Conservation (phyloP, 768 basidiomycete genomes). For the Dentipellis sp. region DNA sequence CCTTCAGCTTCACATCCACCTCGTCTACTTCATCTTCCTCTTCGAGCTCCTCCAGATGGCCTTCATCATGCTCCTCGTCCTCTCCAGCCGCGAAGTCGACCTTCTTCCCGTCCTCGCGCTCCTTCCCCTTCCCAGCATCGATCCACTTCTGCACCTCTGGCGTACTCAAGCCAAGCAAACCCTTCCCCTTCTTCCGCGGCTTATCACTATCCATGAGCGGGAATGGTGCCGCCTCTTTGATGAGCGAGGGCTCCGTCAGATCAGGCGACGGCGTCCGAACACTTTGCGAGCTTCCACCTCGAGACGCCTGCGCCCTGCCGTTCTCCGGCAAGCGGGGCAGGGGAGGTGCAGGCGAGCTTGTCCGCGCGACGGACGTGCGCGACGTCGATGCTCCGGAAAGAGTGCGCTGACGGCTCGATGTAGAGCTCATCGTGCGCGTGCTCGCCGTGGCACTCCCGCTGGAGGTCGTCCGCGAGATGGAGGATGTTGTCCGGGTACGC, state of each 20-base stretch:
- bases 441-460: background rate
- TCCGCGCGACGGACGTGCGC: conserved; percentile 1
- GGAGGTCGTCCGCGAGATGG: conserved; percentile 1
- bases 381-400: background rate
- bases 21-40: conserved; percentile 37
- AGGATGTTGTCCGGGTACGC: conserved; percentile 1
- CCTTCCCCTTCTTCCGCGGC: conserved; percentile 6
- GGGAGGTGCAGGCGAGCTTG: conserved; percentile 4
- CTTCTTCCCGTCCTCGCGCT: conserved; percentile 14
- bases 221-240: conserved; percentile 20
- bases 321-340: conserved; percentile 2
- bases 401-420: background rate
- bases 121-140: conserved; percentile 27
- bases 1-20: conserved; percentile 28
- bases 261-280: conserved; percentile 12
- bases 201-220: conserved; percentile 19
- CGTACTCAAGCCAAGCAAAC: conserved; percentile 35
- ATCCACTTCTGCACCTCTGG: conserved; percentile 48
- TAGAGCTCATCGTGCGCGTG: background rate
- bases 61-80: conserved; percentile 19
- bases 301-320: background rate
- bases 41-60: conserved; percentile 20
- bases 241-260: conserved; percentile 6
- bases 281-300: background rate
- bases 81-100: conserved; percentile 36